Percentiles rank a stretch among this genome's conserved stretches.
Evolutionary conservation across 352 stramenopile species (phyloP).

Genomic region (Globisporangium viniferum): DNA sequence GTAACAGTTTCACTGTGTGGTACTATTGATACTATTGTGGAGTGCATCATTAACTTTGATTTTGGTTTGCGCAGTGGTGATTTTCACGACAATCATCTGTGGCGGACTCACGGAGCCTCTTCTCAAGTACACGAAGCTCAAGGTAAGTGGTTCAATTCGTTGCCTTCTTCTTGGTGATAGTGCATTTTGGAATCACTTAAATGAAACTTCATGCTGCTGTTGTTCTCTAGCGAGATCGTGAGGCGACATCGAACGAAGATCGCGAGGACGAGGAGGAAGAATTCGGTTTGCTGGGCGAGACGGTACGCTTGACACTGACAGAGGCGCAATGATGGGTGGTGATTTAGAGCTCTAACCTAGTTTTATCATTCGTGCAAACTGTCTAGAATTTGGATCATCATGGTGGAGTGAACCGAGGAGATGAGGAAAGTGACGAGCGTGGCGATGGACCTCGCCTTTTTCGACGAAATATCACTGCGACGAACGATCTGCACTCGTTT

Average conservation of each 20-base stretch:
- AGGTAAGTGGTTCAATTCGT: slow-evolving; percentile 25
- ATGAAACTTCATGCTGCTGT: neutral
- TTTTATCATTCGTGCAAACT: neutral
- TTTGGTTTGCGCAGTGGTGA: slow-evolving; percentile 64
- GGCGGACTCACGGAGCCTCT: slow-evolving; percentile 89
- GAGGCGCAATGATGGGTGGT: neutral
- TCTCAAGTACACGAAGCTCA: slow-evolving; percentile 76
- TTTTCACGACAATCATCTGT: slow-evolving; percentile 96
- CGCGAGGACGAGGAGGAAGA: slow-evolving; percentile 35
- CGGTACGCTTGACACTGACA: slow-evolving; percentile 16
- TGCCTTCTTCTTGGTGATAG: neutral
- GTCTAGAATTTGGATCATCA: slow-evolving; percentile 33
- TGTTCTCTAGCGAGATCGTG: slow-evolving; percentile 15
- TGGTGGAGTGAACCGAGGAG: slow-evolving; percentile 17
- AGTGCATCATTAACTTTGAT: neutral
- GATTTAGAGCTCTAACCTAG: slow-evolving; percentile 2
- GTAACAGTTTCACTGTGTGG: slow-evolving; percentile 16
- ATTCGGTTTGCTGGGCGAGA: slow-evolving; percentile 34
- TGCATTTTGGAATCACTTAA: neutral
- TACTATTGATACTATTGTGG: neutral
- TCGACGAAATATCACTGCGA: slow-evolving; percentile 18
- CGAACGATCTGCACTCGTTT: slow-evolving; percentile 51
- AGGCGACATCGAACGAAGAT: slow-evolving; percentile 1
- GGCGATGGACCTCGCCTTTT: slow-evolving; percentile 17
- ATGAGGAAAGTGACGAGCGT: slow-evolving; percentile 25